Evolutionary conservation across 352 stramenopile species (phyloP), one percentile per base, ranked within the genome.

Genomic region (Pythium apleroticum): DNA sequence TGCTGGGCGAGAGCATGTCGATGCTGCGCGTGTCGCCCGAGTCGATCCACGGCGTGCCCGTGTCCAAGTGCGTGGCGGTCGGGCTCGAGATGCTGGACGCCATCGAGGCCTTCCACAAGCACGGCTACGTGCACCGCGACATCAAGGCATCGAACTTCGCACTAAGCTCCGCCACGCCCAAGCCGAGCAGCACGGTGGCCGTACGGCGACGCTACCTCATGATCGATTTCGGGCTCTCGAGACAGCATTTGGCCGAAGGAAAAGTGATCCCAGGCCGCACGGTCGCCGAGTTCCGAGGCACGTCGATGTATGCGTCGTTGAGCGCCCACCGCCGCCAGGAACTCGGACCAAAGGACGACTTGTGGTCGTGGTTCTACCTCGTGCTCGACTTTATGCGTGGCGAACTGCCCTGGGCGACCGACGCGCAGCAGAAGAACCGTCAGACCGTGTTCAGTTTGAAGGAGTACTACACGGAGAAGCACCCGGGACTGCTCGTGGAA

Each of bases 71-170:
- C n/a, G 73, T 93, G 8, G 71, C 77, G 1, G 88, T 93, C 6
- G 88, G 82, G 0, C 61, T 96, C 17, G 81, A 94, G 73, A 96
- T 97, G 89, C 70, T 97, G 60, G 81, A 94, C 56, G 91, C 81
- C 57, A 92, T 97, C 41, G 86, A 96, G 57, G 82, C 86, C 1
- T 94, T 95, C 52, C 89, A 97, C 69, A 73, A 70, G 25, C 84
- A 92, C 57, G 89, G 88, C 11, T 97, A 91, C 61, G 84, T 97
- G 20, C 89, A 97, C 60, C 84, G 87, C 10, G 89, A 97, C 67
- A 90, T 97, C 63, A 97, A 97, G 67, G 86, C 89, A 17, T 95
- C 86, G 20, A 97, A 97, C 59, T 96, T 97, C 68, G 88, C 86
- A 14, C 69, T 94, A 11, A 86, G 74, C 20, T 14, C 19, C 7